Evolutionary conservation across 2,329 filamentous ascomycete genomes (phyloP).

Genomic region (Fusarium ramigenum): DNA sequence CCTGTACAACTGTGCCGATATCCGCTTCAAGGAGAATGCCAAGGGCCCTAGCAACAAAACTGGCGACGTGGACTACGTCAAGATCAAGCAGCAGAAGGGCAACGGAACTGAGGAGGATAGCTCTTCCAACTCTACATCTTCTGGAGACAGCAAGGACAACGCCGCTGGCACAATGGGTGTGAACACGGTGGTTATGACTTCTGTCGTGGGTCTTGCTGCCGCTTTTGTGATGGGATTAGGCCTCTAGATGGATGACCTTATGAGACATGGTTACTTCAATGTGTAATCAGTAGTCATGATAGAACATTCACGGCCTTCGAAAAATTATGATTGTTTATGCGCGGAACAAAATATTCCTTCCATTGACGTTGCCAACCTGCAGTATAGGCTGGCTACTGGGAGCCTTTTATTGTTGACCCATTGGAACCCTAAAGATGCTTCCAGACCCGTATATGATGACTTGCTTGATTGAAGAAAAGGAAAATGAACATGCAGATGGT

Average conservation of each 20-base stretch:
- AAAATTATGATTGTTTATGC: slow-evolving; percentile 24
- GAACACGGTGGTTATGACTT: slow-evolving; percentile 45
- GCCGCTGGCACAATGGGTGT: slow-evolving; percentile 38
- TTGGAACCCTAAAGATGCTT: background rate
- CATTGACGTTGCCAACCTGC: background rate
- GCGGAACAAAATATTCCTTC: slow-evolving; percentile 1
- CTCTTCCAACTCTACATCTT: slow-evolving; percentile 28
- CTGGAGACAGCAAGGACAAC: slow-evolving; percentile 28
- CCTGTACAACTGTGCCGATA: slow-evolving; percentile 80
- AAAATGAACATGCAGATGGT: background rate
- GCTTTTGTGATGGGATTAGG: slow-evolving; percentile 51
- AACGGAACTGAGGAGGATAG: slow-evolving; percentile 30
- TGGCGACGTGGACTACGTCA: slow-evolving; percentile 55
- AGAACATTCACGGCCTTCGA: slow-evolving; percentile 2
- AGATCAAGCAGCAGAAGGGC: slow-evolving; percentile 45
- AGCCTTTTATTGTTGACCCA: background rate
- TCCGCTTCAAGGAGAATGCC: slow-evolving; percentile 68
- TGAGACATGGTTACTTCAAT: slow-evolving; percentile 2
- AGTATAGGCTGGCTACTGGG: background rate
- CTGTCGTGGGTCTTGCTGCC: slow-evolving; percentile 51
- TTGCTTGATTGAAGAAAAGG: background rate
- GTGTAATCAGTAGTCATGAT: slow-evolving; percentile 10
- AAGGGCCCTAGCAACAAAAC: slow-evolving; percentile 53
- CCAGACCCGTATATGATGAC: background rate
- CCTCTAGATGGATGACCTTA: slow-evolving; percentile 36